phyloP scores from a whole-genome alignment of 352 stramenopile species.

The Phytophthora sojae region DNA sequence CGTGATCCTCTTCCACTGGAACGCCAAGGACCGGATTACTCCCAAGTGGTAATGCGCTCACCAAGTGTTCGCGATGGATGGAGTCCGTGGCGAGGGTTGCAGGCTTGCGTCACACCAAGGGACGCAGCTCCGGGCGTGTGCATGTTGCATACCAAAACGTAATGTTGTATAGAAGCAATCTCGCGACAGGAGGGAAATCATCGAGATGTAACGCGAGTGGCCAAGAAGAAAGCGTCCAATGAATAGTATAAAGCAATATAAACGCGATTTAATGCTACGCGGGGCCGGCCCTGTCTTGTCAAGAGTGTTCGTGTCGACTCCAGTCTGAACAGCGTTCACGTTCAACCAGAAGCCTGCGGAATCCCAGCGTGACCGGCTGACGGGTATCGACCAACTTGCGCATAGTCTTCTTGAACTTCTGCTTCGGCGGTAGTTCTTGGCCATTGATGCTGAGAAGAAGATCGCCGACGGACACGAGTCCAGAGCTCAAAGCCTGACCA shows the following conservation, averaged over 20 bases:
- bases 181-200: constrained; percentile 15
- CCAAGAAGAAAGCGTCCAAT: constrained; percentile 25
- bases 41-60: constrained; percentile 43
- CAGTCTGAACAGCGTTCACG: constrained; percentile 34
- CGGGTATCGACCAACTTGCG: constrained; percentile 33
- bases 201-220: constrained; percentile 15
- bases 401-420: constrained; percentile 52
- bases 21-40: constrained; percentile 71
- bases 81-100: not conserved
- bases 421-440: constrained; percentile 32
- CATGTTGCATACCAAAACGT: constrained; percentile 25
- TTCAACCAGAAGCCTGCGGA: constrained; percentile 49
- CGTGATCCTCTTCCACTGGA: constrained; percentile 88
- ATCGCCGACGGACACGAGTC: constrained; percentile 50
- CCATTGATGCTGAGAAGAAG: constrained; percentile 52
- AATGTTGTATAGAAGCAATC: constrained; percentile 40
- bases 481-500: constrained; percentile 42
- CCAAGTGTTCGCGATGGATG: constrained; percentile 18
- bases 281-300: constrained; percentile 5
- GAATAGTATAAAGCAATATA: constrained; percentile 48
- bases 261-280: constrained; percentile 32
- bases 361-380: constrained; percentile 50
- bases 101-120: not conserved
- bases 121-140: constrained; percentile 10
- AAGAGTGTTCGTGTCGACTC: not conserved